phyloP scores from a whole-genome alignment of 495 filamentous ascomycete genomes.

The Astrocystis sublimbata region DNA sequence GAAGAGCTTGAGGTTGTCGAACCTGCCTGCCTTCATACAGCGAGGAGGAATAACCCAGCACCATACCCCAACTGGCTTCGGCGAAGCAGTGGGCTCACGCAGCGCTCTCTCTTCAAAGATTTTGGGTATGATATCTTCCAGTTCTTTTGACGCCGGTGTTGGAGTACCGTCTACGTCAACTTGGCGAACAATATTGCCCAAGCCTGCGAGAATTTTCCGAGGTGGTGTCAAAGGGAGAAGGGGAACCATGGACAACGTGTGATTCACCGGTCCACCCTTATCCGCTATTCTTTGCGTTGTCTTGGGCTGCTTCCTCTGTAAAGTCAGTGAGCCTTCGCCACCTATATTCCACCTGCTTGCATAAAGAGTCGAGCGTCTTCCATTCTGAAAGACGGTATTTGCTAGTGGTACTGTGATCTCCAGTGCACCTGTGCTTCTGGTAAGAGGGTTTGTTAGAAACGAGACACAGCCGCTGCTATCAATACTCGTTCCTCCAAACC shows the following conservation, averaged over 20 bases:
- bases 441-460: conserved; percentile 26
- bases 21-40: conserved; percentile 20
- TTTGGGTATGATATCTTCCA: conserved; percentile 65
- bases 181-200: conserved; percentile 82
- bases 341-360: conserved; percentile 55
- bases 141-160: conserved; percentile 71
- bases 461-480: conserved; percentile 23
- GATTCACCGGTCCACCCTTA: conserved; percentile 3
- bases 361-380: conserved; percentile 61
- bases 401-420: conserved; percentile 62
- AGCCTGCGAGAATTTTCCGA: conserved; percentile 62
- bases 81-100: conserved; percentile 21
- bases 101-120: conserved; percentile 52
- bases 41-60: conserved; percentile 62
- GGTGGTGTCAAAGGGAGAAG: conserved; percentile 65
- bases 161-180: conserved; percentile 53
- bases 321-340: conserved; percentile 14
- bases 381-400: conserved; percentile 76
- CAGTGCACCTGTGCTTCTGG: conserved; percentile 22
- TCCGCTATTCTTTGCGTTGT: conserved; percentile 30
- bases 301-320: conserved; percentile 25
- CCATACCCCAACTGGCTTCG: conserved; percentile 67
- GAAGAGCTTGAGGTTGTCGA: conserved; percentile 23
- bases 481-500: conserved; percentile 7
- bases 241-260: conserved; percentile 42